Evolutionary conservation across 176 grass and related monocot genomes (phyloP), one percentile per base, ranked within the genome.

Genomic region (Cenchrus fungigraminus): DNA sequence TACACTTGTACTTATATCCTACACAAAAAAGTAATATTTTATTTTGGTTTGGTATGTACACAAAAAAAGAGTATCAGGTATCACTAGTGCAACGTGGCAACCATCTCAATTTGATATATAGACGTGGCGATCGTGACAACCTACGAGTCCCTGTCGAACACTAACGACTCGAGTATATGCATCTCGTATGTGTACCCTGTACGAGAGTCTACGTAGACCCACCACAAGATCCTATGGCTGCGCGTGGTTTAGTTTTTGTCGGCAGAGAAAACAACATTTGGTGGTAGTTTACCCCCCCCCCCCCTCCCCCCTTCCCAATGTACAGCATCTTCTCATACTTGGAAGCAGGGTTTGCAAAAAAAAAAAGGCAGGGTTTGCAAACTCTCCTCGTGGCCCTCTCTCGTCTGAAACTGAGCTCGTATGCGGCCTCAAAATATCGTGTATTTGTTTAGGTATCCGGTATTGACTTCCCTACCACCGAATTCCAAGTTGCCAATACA

Each of bases 401-500:
- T 40, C 37, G 66, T 70, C 67, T 70, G 42, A 46, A 46, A 46
- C 40, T 8, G 40, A 70, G 8, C 15, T 20, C 22, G 68, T 46
- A 25, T 78, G 28, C 7, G 51, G 4, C 20, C 58, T 19, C 34
- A 14, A 59, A 78, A 65, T 57, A 81, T 43, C 63, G 22, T 71
- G 61, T 34, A 40, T 68, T 73, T 84, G 52, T 25, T 73, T 79
- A 83, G 46, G 61, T 34, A 49, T 66, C 44, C 9, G 22, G 42
- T 62, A 64, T 85, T 85, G 82, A 85, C 77, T 87, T 67, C 25
- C 44, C 29, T 69, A 40, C 40, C 29, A 15, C 65, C 16, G 22
- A n/a, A 32, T 47, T 65, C 44, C 31, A 55, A 84, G 55, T 50
- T 73, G 61, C 80, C 10, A 42, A 50, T 76, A 67, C 17, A 55